Evolutionary conservation across 1,139 yeast genomes (phyloP).

Genomic region (Kodamaea sp.): DNA sequence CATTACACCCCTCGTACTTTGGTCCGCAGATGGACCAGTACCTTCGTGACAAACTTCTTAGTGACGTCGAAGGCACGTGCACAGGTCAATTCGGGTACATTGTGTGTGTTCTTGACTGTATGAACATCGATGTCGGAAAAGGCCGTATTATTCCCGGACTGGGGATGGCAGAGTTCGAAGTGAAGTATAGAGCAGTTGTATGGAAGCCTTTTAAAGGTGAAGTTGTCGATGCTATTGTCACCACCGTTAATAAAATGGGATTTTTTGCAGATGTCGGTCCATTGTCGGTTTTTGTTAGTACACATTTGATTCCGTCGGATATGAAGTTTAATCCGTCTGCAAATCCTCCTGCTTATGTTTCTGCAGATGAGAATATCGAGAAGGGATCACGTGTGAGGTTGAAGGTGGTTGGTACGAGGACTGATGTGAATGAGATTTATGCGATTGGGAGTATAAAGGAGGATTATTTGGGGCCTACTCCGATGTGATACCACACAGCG

Average conservation of each 20-base stretch:
- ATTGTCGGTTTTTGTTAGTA: constrained; percentile 87
- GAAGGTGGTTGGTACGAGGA: constrained; percentile 94
- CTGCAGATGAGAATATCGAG: constrained; percentile 92
- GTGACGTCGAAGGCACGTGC: constrained; percentile 98
- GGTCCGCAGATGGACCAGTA: constrained; percentile 98
- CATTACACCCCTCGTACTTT: constrained; percentile 94
- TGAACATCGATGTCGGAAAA: constrained; percentile 91
- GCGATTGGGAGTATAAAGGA: constrained; percentile 98
- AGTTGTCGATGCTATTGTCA: constrained; percentile 94
- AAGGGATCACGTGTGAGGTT: constrained; percentile 92
- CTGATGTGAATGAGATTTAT: constrained; percentile 94
- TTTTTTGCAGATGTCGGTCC: constrained; percentile 99
- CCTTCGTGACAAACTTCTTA: constrained; percentile 80
- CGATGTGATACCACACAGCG: constrained; percentile 34
- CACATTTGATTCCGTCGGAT: constrained; percentile 91
- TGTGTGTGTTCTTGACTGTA: constrained; percentile 91
- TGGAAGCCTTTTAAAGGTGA: constrained; percentile 99
- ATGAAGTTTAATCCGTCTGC: constrained; percentile 94
- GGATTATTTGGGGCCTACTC: constrained; percentile 87
- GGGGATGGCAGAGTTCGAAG: constrained; percentile 96
- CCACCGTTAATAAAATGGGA: constrained; percentile 94
- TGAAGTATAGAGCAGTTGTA: constrained; percentile 92
- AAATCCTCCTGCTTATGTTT: constrained; percentile 96
- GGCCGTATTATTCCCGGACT: constrained; percentile 86
- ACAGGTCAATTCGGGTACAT: constrained; percentile 98